These are phyloP conservation scores for Cardamine chenopodiifolia DNA, from an alignment of 345 rosid genomes.

Conservation along the genomic window DNA sequence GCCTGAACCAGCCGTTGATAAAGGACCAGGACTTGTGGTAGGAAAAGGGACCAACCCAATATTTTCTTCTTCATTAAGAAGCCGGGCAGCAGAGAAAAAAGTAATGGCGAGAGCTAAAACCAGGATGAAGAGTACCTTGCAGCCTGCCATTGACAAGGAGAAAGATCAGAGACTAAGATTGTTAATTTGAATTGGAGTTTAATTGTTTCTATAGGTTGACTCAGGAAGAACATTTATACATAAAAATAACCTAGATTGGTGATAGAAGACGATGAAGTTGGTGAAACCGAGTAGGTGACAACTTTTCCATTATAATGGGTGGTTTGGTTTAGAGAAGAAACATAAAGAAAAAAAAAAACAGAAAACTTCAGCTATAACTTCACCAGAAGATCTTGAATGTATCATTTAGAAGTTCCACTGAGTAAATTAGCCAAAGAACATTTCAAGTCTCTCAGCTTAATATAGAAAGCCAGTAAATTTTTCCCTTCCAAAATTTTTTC, in stretches of 20 bases:
- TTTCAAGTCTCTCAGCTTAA: background rate
- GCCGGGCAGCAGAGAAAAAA: conserved; percentile 39
- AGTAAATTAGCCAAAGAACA: conserved; percentile 5
- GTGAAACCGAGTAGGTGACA: conserved; percentile 46
- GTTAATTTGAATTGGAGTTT: conserved; percentile 1
- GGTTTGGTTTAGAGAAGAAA: conserved; percentile 42
- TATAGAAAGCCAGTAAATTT: background rate
- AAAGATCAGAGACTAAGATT: conserved; percentile 9
- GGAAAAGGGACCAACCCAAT: conserved; percentile 40
- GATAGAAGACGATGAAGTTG: conserved; percentile 41
- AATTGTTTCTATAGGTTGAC: conserved; percentile 25
- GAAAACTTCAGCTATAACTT: background rate
- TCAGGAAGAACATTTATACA: conserved; percentile 14
- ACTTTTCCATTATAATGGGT: conserved; percentile 31
- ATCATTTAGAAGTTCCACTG: conserved; percentile 1
- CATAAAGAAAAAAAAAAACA: background rate
- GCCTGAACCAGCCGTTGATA: too few relatives aligned
- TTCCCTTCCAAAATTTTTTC: background rate
- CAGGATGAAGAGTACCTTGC: conserved; percentile 26
- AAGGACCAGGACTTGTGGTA: conserved; percentile 34
- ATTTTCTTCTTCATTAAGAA: conserved; percentile 49
- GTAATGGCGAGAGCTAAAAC: conserved; percentile 44
- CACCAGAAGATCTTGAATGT: conserved; percentile 12
- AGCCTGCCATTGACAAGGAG: conserved; percentile 41
- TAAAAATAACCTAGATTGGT: background rate